Evolutionary conservation across 176 grass and related monocot species (phyloP).

Genomic region (Aegilops speltoides): DNA sequence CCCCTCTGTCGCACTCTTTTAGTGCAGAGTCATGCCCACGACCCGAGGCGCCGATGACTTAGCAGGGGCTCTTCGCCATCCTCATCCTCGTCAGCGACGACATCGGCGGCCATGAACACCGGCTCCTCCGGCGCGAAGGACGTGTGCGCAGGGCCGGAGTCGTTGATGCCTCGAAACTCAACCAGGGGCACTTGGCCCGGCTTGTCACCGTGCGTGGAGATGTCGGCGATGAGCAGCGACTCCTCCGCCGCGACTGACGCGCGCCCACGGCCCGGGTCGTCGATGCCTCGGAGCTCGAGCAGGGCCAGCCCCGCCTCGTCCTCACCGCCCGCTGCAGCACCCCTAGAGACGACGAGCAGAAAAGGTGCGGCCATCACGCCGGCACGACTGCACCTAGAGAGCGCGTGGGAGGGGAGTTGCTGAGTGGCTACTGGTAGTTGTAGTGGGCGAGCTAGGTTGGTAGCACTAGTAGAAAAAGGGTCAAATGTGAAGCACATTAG

Average conservation of each 20-base stretch:
- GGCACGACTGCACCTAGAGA: background rate
- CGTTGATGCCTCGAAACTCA: background rate
- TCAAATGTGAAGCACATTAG: too few species aligned
- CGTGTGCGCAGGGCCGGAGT: background rate
- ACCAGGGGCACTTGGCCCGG: too few species aligned
- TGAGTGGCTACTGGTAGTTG: too few species aligned
- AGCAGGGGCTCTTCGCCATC: background rate
- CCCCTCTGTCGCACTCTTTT: too few species aligned
- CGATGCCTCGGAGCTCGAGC: background rate
- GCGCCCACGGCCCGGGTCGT: background rate
- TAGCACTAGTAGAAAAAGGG: too few species aligned
- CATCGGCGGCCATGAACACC: background rate
- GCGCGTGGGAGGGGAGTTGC: too few species aligned
- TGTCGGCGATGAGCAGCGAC: background rate
- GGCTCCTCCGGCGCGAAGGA: background rate
- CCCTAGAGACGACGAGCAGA: background rate
- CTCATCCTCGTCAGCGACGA: too few species aligned
- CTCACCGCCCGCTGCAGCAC: background rate
- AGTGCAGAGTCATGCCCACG: background rate
- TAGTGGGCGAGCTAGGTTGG: too few species aligned
- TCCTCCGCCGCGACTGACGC: background rate
- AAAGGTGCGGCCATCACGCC: background rate
- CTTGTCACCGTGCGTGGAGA: too few species aligned
- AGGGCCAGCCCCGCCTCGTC: background rate
- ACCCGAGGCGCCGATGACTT: background rate